phyloP scores from a whole-genome alignment of 257 asterid genomes.

The Vinca minor region DNA sequence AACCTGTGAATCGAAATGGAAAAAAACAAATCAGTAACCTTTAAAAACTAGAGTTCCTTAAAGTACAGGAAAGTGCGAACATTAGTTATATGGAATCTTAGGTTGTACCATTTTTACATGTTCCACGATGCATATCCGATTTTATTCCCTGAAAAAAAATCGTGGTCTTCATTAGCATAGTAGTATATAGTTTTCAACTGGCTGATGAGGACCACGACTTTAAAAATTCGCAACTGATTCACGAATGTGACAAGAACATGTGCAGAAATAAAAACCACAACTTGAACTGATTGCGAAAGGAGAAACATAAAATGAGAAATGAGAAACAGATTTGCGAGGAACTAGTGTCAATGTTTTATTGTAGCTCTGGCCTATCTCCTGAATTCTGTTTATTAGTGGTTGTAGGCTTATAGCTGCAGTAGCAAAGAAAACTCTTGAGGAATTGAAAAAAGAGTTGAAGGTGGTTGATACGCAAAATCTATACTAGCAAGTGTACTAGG shows the following conservation, averaged over 20 bases:
- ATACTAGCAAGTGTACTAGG: too few species aligned
- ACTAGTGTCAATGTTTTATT: slow-evolving; percentile 81
- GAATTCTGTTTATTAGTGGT: slow-evolving; percentile 64
- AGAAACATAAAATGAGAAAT: not conserved
- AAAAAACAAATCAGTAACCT: not conserved
- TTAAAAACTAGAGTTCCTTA: not conserved
- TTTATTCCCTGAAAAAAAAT: too few species aligned
- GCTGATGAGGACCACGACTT: too few species aligned
- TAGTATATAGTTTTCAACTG: not conserved
- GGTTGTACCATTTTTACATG: not conserved
- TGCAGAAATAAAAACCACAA: not conserved
- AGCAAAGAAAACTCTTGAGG: slow-evolving; percentile 10
- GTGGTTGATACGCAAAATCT: too few species aligned
- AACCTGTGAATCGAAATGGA: slow-evolving; percentile 39
- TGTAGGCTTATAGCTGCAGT: slow-evolving; percentile 74
- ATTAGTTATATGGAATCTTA: not conserved
- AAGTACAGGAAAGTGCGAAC: not conserved
- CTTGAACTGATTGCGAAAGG: not conserved
- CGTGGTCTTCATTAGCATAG: too few species aligned
- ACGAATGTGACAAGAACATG: not conserved
- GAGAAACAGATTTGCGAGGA: too few species aligned
- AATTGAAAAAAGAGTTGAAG: slow-evolving; percentile 1
- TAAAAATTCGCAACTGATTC: not conserved
- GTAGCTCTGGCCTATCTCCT: slow-evolving; percentile 68
- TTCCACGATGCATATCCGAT: not conserved